Evolutionary conservation across 192 early-diverging fungal species (phyloP).

Genomic region (Radiomyces spectabilis): DNA sequence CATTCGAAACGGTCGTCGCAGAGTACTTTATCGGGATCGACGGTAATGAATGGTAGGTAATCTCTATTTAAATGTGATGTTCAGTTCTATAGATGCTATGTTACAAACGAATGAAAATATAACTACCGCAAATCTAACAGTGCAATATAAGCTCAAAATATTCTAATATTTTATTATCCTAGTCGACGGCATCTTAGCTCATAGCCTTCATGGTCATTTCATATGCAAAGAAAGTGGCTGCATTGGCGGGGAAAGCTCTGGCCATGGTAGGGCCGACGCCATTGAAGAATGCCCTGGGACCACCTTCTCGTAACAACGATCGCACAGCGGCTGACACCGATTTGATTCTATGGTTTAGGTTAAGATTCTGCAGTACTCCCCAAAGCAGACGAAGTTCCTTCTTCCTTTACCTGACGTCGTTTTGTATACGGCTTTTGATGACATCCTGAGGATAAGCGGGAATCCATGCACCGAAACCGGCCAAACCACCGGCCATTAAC

Average conservation of each 20-base stretch:
- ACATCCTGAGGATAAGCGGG: slow-evolving; percentile 77
- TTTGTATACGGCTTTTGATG: slow-evolving; percentile 75
- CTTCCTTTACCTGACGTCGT: slow-evolving; percentile 43
- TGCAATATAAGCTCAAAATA: too few species aligned
- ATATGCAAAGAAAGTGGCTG: slow-evolving; percentile 74
- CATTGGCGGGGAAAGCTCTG: slow-evolving; percentile 77
- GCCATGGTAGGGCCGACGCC: slow-evolving; percentile 80
- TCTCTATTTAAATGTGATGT: too few species aligned
- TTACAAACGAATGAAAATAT: too few species aligned
- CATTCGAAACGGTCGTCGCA: too few species aligned
- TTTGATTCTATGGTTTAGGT: slow-evolving; percentile 17
- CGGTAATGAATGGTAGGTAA: too few species aligned
- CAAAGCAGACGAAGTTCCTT: too few species aligned
- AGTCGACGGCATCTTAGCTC: too few species aligned
- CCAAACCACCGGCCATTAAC: slow-evolving; percentile 87
- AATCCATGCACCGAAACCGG: slow-evolving; percentile 92
- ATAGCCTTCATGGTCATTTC: slow-evolving; percentile 51
- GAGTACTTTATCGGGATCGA: too few species aligned
- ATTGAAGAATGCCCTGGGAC: slow-evolving; percentile 65
- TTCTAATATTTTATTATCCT: too few species aligned
- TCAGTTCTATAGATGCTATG: too few species aligned
- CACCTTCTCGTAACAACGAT: slow-evolving; percentile 43
- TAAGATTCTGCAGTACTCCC: slow-evolving; percentile 2
- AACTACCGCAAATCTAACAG: too few species aligned
- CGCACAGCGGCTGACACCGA: slow-evolving; percentile 24